Percentiles rank a stretch among this genome's conserved stretches.
Conservation (phyloP, 176 grass and related monocot genomes). For the Stipa capillata region DNA sequence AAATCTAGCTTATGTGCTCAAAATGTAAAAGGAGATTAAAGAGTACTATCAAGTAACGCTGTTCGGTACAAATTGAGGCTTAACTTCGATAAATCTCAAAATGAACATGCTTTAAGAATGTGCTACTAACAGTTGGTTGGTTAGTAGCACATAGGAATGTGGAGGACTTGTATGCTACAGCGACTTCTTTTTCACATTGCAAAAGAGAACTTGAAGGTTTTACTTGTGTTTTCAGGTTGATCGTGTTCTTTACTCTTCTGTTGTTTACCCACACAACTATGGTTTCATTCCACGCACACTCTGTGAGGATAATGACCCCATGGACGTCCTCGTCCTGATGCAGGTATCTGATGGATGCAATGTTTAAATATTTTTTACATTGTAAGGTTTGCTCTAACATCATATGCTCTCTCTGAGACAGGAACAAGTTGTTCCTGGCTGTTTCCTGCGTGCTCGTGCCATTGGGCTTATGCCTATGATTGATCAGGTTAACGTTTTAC, state of each 20-base stretch:
- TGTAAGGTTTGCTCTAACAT: not conserved
- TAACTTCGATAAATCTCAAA: not conserved
- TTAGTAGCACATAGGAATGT: not conserved
- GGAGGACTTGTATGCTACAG: not conserved
- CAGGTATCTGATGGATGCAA: conserved; percentile 47
- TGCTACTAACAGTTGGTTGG: not conserved
- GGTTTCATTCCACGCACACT: conserved; percentile 93
- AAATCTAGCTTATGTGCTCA: not conserved
- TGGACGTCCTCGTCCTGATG: conserved; percentile 92
- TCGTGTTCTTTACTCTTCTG: conserved; percentile 94
- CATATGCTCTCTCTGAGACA: conserved; percentile 4
- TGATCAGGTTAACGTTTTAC: conserved; percentile 64
- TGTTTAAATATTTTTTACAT: not conserved
- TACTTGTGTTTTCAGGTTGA: conserved; percentile 67
- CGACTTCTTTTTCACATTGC: not conserved
- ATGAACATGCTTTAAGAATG: not conserved
- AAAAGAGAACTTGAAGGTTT: not conserved
- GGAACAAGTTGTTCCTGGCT: conserved; percentile 90
- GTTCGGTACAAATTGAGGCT: not conserved
- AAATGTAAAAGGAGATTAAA: not conserved
- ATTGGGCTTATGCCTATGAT: conserved; percentile 99
- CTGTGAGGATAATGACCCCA: conserved; percentile 88
- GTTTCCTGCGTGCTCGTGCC: conserved; percentile 88
- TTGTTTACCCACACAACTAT: conserved; percentile 98
- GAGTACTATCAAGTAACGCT: not conserved